Evolutionary conservation across 164 flowering plant species (phyloP).

Genomic region (Aristolochia fimbriata): DNA sequence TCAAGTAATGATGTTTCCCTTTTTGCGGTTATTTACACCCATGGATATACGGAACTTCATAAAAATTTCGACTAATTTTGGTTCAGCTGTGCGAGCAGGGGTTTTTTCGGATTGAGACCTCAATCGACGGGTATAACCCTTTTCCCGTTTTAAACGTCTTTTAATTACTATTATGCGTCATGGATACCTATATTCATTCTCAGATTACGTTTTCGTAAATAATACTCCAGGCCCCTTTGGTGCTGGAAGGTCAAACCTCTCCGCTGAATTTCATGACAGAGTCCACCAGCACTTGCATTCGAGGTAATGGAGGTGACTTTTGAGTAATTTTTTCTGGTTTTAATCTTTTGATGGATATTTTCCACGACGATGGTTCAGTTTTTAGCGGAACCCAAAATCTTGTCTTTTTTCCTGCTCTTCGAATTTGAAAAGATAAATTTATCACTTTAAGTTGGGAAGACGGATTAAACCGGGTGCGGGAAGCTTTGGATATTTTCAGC

Average conservation of each 20-base stretch:
- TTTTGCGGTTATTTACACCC: constrained; percentile 11
- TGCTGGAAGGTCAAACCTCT: constrained; percentile 31
- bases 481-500: not conserved
- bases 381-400: too few relatives aligned
- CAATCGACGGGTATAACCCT: constrained; percentile 37
- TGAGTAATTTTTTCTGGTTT: not conserved
- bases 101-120: constrained; percentile 44
- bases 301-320: constrained; percentile 22
- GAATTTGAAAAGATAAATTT: not conserved
- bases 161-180: not conserved
- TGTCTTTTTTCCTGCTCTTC: not conserved
- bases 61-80: not conserved
- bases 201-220: not conserved
- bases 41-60: not conserved
- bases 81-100: constrained; percentile 39
- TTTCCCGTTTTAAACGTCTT: not conserved
- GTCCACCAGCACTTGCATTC: constrained; percentile 42
- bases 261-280: constrained; percentile 43
- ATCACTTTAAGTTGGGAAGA: not conserved
- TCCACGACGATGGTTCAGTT: not conserved
- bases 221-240: constrained; percentile 28
- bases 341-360: not conserved
- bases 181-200: not conserved
- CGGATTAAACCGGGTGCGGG: not conserved
- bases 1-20: constrained; percentile 11